These are phyloP conservation scores for Acanthamoeba healyi DNA, from an alignment of 208 protist species.

Conservation along the genomic window DNA sequence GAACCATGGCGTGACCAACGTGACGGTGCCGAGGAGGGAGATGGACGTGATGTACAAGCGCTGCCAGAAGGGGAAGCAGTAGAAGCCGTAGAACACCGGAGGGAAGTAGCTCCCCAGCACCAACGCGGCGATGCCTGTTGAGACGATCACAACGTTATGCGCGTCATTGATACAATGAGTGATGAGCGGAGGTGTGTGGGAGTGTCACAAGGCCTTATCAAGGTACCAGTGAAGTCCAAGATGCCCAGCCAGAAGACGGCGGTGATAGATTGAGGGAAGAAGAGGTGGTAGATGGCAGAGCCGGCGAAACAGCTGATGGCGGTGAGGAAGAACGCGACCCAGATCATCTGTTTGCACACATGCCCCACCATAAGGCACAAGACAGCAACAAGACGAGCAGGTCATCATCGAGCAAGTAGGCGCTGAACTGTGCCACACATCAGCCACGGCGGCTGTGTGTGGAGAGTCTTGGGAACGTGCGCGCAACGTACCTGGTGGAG, in stretches of 20 bases:
- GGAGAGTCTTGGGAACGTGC: no score
- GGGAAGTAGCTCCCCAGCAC: slow-evolving; percentile 34
- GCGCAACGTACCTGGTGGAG: background rate
- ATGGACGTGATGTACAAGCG: slow-evolving; percentile 17
- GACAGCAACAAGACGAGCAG: no score
- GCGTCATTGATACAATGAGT: background rate
- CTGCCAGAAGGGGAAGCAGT: slow-evolving; percentile 54
- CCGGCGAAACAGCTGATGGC: slow-evolving; percentile 22
- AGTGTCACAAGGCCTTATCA: no score
- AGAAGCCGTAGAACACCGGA: slow-evolving; percentile 36
- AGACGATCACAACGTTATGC: background rate
- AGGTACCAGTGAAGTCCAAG: slow-evolving; percentile 20
- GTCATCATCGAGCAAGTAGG: no score
- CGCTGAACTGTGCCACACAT: no score
- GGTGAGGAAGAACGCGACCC: background rate
- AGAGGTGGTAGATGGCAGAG: slow-evolving; percentile 28
- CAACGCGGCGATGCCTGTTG: background rate
- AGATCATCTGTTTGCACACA: slow-evolving; percentile 3
- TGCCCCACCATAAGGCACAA: background rate
- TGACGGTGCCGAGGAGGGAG: slow-evolving; percentile 31
- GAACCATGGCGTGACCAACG: slow-evolving; percentile 26
- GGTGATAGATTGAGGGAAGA: background rate
- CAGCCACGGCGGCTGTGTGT: no score
- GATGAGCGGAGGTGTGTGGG: no score
- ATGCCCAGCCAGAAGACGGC: slow-evolving; percentile 32